Conservation (phyloP, 2,329 filamentous ascomycete genomes). For the Gnomoniopsis smithogilvyi region DNA sequence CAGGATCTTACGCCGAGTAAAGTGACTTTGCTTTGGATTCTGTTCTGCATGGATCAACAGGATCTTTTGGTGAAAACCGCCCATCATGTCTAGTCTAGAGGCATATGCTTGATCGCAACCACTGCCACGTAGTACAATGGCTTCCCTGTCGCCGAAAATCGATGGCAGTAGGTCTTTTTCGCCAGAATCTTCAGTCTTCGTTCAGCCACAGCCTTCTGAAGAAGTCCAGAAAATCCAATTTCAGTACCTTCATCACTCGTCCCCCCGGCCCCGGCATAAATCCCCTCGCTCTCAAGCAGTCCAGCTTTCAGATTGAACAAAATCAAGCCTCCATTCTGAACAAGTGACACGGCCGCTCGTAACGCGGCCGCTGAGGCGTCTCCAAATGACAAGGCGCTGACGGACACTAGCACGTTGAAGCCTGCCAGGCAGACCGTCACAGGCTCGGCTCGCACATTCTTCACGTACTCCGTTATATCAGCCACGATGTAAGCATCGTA, state of each 20-base stretch:
- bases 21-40: too few species aligned
- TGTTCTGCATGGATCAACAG: too few species aligned
- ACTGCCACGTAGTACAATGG: slow-evolving; percentile 7
- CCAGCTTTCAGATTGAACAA: slow-evolving; percentile 6
- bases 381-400: slow-evolving; percentile 1
- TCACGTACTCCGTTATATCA: slow-evolving; percentile 2
- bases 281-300: background rate
- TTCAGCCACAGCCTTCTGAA: background rate
- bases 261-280: too few species aligned
- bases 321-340: slow-evolving; percentile 1
- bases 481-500: slow-evolving; percentile 5
- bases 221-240: background rate
- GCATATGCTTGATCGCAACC: background rate
- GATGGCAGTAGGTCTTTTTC: slow-evolving; percentile 7
- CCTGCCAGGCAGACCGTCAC: background rate
- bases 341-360: slow-evolving; percentile 3
- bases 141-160: slow-evolving; percentile 7
- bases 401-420: slow-evolving; percentile 1
- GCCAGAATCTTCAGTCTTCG: background rate
- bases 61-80: too few species aligned
- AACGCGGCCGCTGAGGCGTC: background rate
- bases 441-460: background rate
- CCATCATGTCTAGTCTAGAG: background rate
- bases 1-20: too few species aligned
- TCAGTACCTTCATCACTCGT: too few species aligned